Conservation (phyloP, 148 eudicot species). For the Silene uniflora region DNA sequence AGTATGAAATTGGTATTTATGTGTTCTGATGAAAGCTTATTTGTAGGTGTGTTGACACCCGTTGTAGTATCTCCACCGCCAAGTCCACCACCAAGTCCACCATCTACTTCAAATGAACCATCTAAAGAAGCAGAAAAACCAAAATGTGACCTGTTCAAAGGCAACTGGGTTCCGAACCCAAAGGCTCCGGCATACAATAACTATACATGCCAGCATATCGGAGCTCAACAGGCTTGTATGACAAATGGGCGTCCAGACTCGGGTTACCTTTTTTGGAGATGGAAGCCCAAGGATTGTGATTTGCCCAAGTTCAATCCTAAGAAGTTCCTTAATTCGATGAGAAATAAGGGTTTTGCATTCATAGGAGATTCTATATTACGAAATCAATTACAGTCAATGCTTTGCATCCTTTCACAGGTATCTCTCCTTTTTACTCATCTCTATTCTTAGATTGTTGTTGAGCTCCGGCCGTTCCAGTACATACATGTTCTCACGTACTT, state of each 20-base stretch:
- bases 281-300: conserved; percentile 63
- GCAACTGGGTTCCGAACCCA: conserved; percentile 64
- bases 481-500: too few relatives aligned
- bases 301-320: conserved; percentile 50
- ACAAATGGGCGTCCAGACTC: conserved; percentile 81
- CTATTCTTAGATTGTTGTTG: too few relatives aligned
- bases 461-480: too few relatives aligned
- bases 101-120: too few relatives aligned
- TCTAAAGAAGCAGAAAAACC: conserved; percentile 21
- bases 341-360: conserved; percentile 64
- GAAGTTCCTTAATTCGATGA: conserved; percentile 57
- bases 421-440: neutral
- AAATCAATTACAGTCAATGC: conserved; percentile 80
- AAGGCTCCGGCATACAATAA: conserved; percentile 59
- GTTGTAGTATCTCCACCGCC: too few relatives aligned
- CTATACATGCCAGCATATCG: conserved; percentile 49
- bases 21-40: too few relatives aligned
- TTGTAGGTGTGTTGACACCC: too few relatives aligned
- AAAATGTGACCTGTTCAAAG: conserved; percentile 65
- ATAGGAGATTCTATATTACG: conserved; percentile 91
- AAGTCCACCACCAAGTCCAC: too few relatives aligned
- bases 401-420: conserved; percentile 82
- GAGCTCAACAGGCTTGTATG: conserved; percentile 72
- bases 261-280: conserved; percentile 64
- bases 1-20: too few relatives aligned